Conservation (phyloP, 495 filamentous ascomycete genomes). For the Penicillium dipodomyicola region DNA sequence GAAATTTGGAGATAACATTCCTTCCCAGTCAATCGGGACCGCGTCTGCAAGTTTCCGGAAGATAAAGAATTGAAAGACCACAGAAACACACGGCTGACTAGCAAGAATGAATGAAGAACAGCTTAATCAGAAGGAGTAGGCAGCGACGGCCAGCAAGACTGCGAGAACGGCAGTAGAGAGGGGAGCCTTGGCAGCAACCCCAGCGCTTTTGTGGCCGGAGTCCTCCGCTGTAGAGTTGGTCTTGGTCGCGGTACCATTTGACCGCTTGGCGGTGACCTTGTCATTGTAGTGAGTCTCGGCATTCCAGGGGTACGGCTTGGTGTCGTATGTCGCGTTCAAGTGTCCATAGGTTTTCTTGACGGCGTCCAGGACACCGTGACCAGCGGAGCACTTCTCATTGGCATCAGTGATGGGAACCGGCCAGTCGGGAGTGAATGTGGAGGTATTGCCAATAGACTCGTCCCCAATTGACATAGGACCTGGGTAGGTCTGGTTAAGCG, state of each 20-base stretch:
- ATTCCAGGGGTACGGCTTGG: slow-evolving; percentile 33
- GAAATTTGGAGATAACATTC: background rate
- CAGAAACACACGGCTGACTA: background rate
- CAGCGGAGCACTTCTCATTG: slow-evolving; percentile 41
- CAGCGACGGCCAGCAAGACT: slow-evolving; percentile 17
- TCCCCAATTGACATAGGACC: slow-evolving; percentile 40
- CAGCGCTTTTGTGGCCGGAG: slow-evolving; percentile 1
- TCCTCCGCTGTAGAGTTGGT: background rate
- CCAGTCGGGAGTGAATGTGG: slow-evolving; percentile 37
- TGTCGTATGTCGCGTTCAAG: slow-evolving; percentile 35
- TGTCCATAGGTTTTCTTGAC: slow-evolving; percentile 41
- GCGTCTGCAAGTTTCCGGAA: background rate
- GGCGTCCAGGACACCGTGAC: slow-evolving; percentile 39
- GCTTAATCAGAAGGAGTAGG: slow-evolving; percentile 12
- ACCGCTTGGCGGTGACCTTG: slow-evolving; percentile 31
- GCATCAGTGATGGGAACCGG: slow-evolving; percentile 38
- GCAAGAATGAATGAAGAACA: background rate
- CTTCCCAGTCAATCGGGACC: background rate
- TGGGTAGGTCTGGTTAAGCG: slow-evolving; percentile 46
- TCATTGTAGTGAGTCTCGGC: slow-evolving; percentile 22
- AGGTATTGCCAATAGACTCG: slow-evolving; percentile 15
- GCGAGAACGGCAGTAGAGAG: slow-evolving; percentile 8
- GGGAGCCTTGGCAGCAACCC: slow-evolving; percentile 6
- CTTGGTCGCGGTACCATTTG: background rate
- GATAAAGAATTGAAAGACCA: background rate